Base-by-base conservation (phyloP, 306 rosid species). In the Rosa chinensis region DNA sequence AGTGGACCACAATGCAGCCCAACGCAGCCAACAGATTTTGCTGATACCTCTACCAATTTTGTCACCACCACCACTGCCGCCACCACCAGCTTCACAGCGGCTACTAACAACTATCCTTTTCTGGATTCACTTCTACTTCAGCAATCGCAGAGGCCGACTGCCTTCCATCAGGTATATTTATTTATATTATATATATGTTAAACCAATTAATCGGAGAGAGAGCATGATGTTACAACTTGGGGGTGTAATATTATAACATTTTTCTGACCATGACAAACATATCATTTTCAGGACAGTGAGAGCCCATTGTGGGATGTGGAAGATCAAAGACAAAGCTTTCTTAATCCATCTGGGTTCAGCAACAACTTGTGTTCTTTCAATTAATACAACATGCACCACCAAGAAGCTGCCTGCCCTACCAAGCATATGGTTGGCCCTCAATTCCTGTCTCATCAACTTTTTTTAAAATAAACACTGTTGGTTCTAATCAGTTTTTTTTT, bases 271-370 rank as follows among this genome's bases (percentile, higher is more conserved):
- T 74, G 45, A 72, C 78, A 72, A 82, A 85, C 59, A 83, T 66
- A 70, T 86, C 68, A 77, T 84, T 89, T 87, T 92, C 97, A 94
- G 97, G 90, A 82, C 56, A 70, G 45, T 72, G 88, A 81, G 71
- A 84, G 82, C 84, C 81, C 87, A 32, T 82, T 89, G 78, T 90
- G 94, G 96, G 97, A 90, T n/a, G 72, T 58, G 67, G 96, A 90
- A 82, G 97, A 92, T 52, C 94, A 92, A 59, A 87, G 90, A 84
- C 97, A 90, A 76, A 88, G 75, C 90, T 76, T 90, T 86, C 91
- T 82, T 74, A 85, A 77, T 82, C 88, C 94, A 78, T 90, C 89
- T 84, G 94, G 90, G 78, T 84, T 87, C 67, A 80, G 72, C 90
- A 86, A 81, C 86, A 85, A 88, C 81, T 80, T 81, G 75, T 79